A percentile compares a stretch with the other conserved stretches of the same genome.
Evolutionary conservation across 257 asterid genomes (phyloP).

Genomic region (Solanum sejunctum): DNA sequence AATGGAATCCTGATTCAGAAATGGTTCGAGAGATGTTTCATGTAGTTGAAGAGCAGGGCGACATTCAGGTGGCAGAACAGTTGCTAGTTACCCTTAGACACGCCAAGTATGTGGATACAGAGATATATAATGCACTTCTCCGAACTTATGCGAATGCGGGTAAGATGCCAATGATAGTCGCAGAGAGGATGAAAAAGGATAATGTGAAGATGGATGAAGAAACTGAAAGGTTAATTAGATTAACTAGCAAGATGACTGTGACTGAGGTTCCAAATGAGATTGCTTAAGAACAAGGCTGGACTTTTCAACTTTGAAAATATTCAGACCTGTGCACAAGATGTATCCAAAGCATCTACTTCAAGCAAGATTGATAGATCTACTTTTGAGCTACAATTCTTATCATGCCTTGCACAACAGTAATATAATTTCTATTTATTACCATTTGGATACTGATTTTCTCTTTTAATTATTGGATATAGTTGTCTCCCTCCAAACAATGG

Average conservation of each 20-base stretch:
- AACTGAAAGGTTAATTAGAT: constrained; percentile 34
- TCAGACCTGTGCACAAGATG: background rate
- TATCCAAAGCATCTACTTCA: background rate
- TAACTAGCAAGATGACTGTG: constrained; percentile 58
- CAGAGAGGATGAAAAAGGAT: constrained; percentile 87
- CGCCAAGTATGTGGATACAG: constrained; percentile 43
- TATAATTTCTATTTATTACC: background rate
- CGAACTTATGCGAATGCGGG: constrained; percentile 66
- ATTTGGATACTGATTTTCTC: background rate
- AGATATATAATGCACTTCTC: constrained; percentile 54
- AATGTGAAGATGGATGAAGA: constrained; percentile 49
- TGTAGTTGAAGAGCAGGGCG: constrained; percentile 55
- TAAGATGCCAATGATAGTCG: constrained; percentile 64
- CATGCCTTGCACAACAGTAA: background rate
- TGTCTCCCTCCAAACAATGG: background rate
- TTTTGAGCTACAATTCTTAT: background rate
- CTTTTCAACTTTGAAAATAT: background rate
- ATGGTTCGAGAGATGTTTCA: constrained; percentile 35
- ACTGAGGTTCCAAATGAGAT: constrained; percentile 47
- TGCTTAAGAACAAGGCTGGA: constrained; percentile 4
- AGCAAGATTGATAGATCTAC: background rate
- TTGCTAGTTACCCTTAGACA: constrained; percentile 42
- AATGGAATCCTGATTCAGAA: constrained; percentile 66
- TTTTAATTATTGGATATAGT: background rate
- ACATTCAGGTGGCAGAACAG: constrained; percentile 59